Evolutionary conservation across 192 early-diverging fungal genomes (phyloP), one percentile per base, ranked within the genome.

Genomic region (Mortierella alpina): DNA sequence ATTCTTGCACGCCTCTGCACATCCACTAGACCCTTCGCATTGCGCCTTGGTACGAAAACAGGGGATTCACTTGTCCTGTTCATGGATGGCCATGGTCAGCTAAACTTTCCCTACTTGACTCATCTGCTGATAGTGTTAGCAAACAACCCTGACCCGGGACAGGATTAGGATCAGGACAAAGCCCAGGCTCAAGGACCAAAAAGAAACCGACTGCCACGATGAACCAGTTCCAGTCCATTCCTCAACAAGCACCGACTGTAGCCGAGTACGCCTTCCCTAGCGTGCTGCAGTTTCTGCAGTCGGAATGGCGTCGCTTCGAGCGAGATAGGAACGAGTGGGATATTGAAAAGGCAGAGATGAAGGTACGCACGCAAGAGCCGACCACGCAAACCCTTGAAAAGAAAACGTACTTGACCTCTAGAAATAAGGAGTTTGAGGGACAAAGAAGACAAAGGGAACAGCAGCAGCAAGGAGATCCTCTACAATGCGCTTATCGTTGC

Each of bases 251-350:
- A 51, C 65, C 86, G 44, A 73, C 82, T 53, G 60, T 79, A 23
- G 70, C 75, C 56, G 87, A 86, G 73, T 93, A 93, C 66, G 86
- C 84, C 13, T 85, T 93, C 56, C 92, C 92, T n/a, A 93, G 92
- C 46, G 93, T 96, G 41, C 82, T 96, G 5, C 93, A 94, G 75
- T 96, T 86, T 65, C 83, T 96, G 4, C 95, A 96, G 72, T 79
- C 86, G 12, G 93, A 96, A 87, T 95, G 94, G 93, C 82, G 95
- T 64, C 84, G 88, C 17, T 94, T 89, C 69, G 95, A 96, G 73
- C 85, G 92, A 56, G 95, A 96, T 67, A 85, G 92, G 18, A 95
- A 93, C 68, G 94, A 96, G 78, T 96, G 95, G 93, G 90, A 91
- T 39, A 91, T 96, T 52, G 94, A 95, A 72, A 86, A 86, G 66